Evolutionary conservation across 139 green algal species (phyloP).

Genomic region (Micromonas commoda): DNA sequence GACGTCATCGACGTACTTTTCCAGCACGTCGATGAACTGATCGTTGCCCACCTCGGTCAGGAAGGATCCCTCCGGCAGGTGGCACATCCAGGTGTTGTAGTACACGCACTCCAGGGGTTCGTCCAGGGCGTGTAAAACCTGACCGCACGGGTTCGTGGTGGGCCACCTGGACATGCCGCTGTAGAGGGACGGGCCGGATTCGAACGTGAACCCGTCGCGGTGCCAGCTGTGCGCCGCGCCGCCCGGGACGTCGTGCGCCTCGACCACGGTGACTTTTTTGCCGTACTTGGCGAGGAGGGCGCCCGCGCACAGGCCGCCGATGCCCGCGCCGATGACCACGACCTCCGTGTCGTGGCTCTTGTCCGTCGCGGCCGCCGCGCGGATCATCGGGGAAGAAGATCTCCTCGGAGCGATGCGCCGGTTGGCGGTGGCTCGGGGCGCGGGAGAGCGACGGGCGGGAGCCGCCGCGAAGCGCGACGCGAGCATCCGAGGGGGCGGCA

Average conservation of each 20-base stretch:
- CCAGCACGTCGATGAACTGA: slow-evolving; percentile 47
- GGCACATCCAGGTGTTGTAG: slow-evolving; percentile 92
- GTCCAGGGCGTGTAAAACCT: slow-evolving; percentile 45
- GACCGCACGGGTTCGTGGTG: slow-evolving; percentile 35
- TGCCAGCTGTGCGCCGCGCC: slow-evolving; percentile 78
- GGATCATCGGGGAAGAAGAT: neutral
- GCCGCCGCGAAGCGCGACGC: too few species aligned
- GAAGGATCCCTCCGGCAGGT: slow-evolving; percentile 86
- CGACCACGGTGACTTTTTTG: slow-evolving; percentile 64
- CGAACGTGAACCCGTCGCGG: slow-evolving; percentile 76
- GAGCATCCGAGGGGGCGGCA: too few species aligned
- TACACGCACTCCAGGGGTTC: slow-evolving; percentile 47
- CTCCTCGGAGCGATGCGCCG: too few species aligned
- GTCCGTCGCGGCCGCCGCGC: neutral
- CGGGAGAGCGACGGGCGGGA: too few species aligned
- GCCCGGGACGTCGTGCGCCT: slow-evolving; percentile 72
- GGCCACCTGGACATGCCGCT: slow-evolving; percentile 44
- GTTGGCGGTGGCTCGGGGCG: too few species aligned
- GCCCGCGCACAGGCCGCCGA: slow-evolving; percentile 76
- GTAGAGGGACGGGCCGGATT: slow-evolving; percentile 77
- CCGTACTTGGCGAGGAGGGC: slow-evolving; percentile 80
- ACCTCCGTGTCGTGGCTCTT: slow-evolving; percentile 37
- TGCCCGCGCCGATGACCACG: slow-evolving; percentile 54
- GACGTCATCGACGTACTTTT: slow-evolving; percentile 9
- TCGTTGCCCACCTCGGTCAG: slow-evolving; percentile 55